Conservation (phyloP, 2,329 filamentous ascomycete species). For the Penicillium crustosum region DNA sequence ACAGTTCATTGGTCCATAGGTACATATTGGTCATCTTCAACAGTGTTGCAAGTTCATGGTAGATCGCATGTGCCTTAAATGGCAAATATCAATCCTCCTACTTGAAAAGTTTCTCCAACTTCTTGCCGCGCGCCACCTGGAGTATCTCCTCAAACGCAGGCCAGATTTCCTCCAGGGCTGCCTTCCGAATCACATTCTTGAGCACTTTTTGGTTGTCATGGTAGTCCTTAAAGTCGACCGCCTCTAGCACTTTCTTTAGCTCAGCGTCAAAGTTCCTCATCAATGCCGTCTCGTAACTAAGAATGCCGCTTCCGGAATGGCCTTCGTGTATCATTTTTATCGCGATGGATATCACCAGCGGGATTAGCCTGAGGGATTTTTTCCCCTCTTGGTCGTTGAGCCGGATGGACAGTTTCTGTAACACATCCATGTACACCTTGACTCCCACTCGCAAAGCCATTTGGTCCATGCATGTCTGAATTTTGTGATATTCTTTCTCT, state of each 20-base stretch:
- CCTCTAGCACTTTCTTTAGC: neutral
- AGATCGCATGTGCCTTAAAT: neutral
- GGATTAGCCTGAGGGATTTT: neutral
- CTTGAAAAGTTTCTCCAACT: neutral
- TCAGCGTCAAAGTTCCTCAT: neutral
- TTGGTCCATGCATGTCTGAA: too few species aligned
- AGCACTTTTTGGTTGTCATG: neutral
- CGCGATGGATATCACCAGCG: neutral
- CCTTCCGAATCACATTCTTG: neutral
- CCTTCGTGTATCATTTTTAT: too few species aligned
- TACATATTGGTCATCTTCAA: too few species aligned
- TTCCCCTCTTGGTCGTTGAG: neutral
- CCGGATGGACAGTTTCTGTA: neutral
- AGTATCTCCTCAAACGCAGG: neutral
- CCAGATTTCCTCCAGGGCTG: neutral
- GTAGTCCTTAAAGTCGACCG: neutral
- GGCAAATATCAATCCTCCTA: neutral
- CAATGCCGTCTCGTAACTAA: neutral
- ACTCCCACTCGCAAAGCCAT: neutral
- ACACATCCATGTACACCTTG: neutral
- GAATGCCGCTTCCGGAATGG: too few species aligned
- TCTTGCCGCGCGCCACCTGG: too few species aligned
- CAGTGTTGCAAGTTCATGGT: neutral
- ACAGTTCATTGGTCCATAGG: neutral
- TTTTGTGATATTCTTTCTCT: neutral